Evolutionary conservation across 2,329 filamentous ascomycete species (phyloP).

Genomic region (Epichloe elymi): DNA sequence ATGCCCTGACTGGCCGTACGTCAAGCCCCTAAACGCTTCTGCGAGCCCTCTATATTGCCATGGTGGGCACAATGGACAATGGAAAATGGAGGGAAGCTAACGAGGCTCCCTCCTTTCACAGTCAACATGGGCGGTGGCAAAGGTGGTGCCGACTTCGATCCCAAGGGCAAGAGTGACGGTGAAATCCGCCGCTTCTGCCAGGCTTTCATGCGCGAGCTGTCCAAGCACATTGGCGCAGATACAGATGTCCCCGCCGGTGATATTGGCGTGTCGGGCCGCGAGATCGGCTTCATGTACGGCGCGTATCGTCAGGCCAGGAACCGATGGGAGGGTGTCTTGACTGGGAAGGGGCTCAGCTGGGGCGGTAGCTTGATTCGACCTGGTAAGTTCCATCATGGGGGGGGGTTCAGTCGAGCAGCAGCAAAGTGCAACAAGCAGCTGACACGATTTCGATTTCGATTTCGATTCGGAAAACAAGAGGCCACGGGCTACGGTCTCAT

Average conservation of each 20-base stretch:
- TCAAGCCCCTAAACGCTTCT: conserved; percentile 12
- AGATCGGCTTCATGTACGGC: conserved; percentile 92
- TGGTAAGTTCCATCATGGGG: conserved; percentile 17
- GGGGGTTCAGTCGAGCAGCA: not conserved
- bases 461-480: conserved; percentile 33
- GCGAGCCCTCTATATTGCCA: not conserved
- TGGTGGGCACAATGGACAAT: too few species aligned
- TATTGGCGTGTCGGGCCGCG: conserved; percentile 83
- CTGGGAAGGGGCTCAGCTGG: conserved; percentile 88
- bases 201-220: conserved; percentile 90
- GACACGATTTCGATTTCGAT: not conserved
- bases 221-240: conserved; percentile 90
- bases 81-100: not conserved
- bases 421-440: not conserved
- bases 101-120: conserved; percentile 4
- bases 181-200: conserved; percentile 97
- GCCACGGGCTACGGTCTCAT: conserved; percentile 93
- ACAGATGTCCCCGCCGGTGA: conserved; percentile 95
- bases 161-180: conserved; percentile 94
- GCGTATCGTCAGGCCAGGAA: conserved; percentile 81
- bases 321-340: conserved; percentile 90
- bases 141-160: conserved; percentile 96
- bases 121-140: conserved; percentile 84
- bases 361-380: conserved; percentile 89
- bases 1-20: conserved; percentile 88